Conservation (phyloP, 1,139 yeast genomes). For the Lodderomyces beijingensis region DNA sequence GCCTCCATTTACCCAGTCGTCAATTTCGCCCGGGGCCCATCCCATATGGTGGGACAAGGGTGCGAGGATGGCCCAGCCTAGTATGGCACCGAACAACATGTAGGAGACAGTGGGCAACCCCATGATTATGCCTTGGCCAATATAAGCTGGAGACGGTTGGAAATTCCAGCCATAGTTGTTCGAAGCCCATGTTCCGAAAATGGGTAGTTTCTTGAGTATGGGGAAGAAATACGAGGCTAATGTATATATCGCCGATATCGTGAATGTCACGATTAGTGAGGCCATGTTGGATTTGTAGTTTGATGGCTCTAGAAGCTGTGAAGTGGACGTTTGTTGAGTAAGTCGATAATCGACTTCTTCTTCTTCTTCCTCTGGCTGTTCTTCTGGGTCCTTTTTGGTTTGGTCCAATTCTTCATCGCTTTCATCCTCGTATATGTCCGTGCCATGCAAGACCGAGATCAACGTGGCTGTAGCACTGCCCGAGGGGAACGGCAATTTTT, state of each 20-base stretch:
- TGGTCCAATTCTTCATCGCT: constrained; percentile 5
- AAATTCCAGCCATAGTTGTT: constrained; percentile 74
- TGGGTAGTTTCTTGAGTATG: constrained; percentile 58
- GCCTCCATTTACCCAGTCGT: constrained; percentile 89
- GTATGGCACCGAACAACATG: constrained; percentile 82
- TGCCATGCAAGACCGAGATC: constrained; percentile 79
- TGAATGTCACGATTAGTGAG: constrained; percentile 57
- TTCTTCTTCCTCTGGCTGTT: neutral
- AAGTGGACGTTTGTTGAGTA: constrained; percentile 7
- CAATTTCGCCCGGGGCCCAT: constrained; percentile 90
- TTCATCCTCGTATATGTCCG: constrained; percentile 48
- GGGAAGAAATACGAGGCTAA: constrained; percentile 71
- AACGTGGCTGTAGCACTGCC: constrained; percentile 95
- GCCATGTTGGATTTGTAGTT: constrained; percentile 53
- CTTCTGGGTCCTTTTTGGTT: neutral
- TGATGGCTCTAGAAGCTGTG: constrained; percentile 5
- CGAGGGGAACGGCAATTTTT: constrained; percentile 86
- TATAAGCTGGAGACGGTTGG: constrained; percentile 95
- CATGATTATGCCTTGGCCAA: constrained; percentile 98
- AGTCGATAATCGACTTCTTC: constrained; percentile 2
- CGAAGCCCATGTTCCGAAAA: constrained; percentile 70
- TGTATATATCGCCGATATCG: constrained; percentile 70
- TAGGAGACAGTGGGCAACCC: constrained; percentile 88
- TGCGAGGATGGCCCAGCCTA: constrained; percentile 90
- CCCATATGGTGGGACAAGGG: constrained; percentile 66